phyloP scores from a whole-genome alignment of 345 rosid genomes.

The Euphorbia lathyris region DNA sequence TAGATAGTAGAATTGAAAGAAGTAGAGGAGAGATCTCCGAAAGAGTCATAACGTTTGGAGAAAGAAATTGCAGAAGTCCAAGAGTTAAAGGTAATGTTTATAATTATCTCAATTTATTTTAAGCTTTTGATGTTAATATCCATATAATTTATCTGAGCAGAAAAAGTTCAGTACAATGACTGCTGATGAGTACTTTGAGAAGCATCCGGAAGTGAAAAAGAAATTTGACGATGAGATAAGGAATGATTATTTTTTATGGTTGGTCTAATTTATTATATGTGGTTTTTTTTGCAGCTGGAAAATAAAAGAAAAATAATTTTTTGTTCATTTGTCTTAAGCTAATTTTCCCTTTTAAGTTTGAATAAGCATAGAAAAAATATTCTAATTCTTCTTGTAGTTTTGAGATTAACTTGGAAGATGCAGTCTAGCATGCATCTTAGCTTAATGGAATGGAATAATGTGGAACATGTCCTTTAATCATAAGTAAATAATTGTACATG shows the following conservation, averaged over 20 bases:
- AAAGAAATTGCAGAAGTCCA: slow-evolving; percentile 83
- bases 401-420: too few relatives aligned
- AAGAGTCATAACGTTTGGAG: slow-evolving; percentile 77
- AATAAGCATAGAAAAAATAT: too few relatives aligned
- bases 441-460: too few relatives aligned
- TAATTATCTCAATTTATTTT: neutral
- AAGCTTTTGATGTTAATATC: slow-evolving; percentile 4
- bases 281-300: too few relatives aligned
- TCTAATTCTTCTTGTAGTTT: too few relatives aligned
- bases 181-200: slow-evolving; percentile 90
- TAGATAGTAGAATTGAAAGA: slow-evolving; percentile 90
- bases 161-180: slow-evolving; percentile 96
- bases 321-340: too few relatives aligned
- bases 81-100: slow-evolving; percentile 65
- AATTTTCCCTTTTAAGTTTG: too few relatives aligned
- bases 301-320: too few relatives aligned
- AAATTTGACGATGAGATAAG: slow-evolving; percentile 95
- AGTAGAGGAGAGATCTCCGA: slow-evolving; percentile 74
- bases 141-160: slow-evolving; percentile 33
- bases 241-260: slow-evolving; percentile 79
- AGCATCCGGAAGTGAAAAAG: slow-evolving; percentile 95
- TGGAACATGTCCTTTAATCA: too few relatives aligned
- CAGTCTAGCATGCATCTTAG: too few relatives aligned
- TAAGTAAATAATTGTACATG: too few relatives aligned
- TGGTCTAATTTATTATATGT: too few relatives aligned